Percentiles rank a stretch among this genome's conserved stretches.
phyloP scores from a whole-genome alignment of 352 stramenopile species.

The Peronosclerospora sorghi region DNA sequence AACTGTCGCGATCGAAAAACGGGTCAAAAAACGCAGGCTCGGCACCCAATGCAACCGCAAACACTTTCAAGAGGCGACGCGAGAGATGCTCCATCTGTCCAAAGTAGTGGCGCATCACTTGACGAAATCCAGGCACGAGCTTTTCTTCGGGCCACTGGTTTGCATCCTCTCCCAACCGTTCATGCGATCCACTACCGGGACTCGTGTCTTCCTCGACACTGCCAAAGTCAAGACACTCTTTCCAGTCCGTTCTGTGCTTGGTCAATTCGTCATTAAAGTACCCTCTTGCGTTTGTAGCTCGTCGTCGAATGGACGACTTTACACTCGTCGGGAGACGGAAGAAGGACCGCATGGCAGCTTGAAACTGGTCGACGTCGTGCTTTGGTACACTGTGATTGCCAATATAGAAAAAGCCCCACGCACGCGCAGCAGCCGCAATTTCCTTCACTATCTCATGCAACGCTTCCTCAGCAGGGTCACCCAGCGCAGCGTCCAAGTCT shows the following conservation, averaged over 20 bases:
- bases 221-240: slow-evolving; percentile 1
- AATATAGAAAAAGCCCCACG: neutral
- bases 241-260: neutral
- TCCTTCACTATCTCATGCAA: neutral
- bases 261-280: neutral
- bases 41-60: neutral
- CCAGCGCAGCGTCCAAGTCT: neutral
- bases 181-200: neutral
- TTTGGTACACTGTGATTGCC: neutral
- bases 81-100: neutral
- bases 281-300: neutral
- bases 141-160: neutral
- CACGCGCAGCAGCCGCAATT: neutral
- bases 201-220: neutral
- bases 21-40: neutral
- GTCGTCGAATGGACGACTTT: neutral
- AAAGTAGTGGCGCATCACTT: neutral
- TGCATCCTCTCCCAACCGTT: neutral
- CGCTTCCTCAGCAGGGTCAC: neutral
- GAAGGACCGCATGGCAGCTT: neutral
- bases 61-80: neutral
- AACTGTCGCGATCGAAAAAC: neutral
- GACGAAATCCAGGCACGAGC: neutral
- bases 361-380: neutral
- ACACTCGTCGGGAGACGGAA: neutral